These are phyloP conservation scores for Amanita phalloides DNA, from an alignment of 768 basidiomycete species.

Conservation along the genomic window DNA sequence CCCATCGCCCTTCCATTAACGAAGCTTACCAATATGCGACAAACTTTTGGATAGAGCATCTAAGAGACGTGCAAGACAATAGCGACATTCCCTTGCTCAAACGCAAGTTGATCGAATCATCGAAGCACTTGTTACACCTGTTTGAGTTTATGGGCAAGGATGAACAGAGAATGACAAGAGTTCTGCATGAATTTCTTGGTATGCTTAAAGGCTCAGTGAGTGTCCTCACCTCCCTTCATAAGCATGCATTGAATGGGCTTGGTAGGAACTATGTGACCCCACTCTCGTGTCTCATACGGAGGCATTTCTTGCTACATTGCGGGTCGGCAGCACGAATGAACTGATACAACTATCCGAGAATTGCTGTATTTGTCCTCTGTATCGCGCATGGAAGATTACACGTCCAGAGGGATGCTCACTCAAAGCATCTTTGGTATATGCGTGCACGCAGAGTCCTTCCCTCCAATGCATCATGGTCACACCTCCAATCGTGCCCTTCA, in stretches of 20 bases:
- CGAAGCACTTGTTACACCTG: neutral
- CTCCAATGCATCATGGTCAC: constrained; percentile 1
- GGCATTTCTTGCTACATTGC: neutral
- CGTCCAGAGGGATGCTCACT: neutral
- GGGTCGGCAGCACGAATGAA: neutral
- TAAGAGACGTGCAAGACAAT: neutral
- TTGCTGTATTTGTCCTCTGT: neutral
- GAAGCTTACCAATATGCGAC: constrained; percentile 1
- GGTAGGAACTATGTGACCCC: neutral
- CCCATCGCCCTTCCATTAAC: neutral
- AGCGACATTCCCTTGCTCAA: neutral
- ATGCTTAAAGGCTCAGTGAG: neutral
- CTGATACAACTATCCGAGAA: neutral
- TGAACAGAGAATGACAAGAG: neutral
- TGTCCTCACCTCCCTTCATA: neutral
- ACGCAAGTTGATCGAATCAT: neutral
- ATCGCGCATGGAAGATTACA: neutral
- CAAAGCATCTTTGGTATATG: neutral
- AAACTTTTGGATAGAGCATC: neutral
- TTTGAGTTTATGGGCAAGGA: neutral
- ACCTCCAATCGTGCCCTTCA: neutral
- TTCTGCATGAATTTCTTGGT: neutral
- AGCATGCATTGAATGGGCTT: too few relatives aligned
- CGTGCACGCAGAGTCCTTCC: neutral
- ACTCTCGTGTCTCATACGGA: too few relatives aligned